Conservation (phyloP, 1,284 basidiomycete genomes). For the Ustilago hordei region DNA sequence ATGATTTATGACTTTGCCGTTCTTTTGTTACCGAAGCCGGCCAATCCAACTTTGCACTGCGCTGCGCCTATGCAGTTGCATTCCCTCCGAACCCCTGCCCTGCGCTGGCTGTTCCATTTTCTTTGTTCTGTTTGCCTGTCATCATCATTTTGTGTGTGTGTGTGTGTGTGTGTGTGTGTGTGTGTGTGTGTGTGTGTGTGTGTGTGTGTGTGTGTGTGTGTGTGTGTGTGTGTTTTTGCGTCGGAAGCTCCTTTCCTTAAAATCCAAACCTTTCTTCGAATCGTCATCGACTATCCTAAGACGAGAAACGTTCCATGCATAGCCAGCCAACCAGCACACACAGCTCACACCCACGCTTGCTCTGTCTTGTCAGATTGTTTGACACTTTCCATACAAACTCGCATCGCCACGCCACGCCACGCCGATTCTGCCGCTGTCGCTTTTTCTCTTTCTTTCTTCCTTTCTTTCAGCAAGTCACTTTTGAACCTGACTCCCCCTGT, state of each 20-base stretch:
- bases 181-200: too few relatives aligned
- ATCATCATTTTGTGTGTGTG: too few relatives aligned
- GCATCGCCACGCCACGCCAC: background rate
- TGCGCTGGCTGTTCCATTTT: too few relatives aligned
- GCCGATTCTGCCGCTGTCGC: slow-evolving; percentile 1
- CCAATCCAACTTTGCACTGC: background rate
- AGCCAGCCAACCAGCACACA: background rate
- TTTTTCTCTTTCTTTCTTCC: background rate
- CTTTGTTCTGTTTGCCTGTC: too few relatives aligned
- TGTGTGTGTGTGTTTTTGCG: too few relatives aligned
- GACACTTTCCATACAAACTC: background rate
- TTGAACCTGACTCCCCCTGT: background rate
- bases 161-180: too few relatives aligned
- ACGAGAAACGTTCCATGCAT: background rate
- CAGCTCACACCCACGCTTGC: background rate
- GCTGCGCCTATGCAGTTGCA: background rate
- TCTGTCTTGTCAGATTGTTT: background rate
- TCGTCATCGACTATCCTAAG: background rate
- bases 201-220: too few relatives aligned
- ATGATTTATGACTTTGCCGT: background rate
- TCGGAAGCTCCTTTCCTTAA: slow-evolving; percentile 3
- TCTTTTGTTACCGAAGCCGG: background rate
- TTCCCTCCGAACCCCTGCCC: background rate
- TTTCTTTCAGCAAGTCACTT: background rate
- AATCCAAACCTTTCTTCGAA: background rate